phyloP scores from a whole-genome alignment of 1,284 basidiomycete species.

The Sanguinoderma infundibulare region DNA sequence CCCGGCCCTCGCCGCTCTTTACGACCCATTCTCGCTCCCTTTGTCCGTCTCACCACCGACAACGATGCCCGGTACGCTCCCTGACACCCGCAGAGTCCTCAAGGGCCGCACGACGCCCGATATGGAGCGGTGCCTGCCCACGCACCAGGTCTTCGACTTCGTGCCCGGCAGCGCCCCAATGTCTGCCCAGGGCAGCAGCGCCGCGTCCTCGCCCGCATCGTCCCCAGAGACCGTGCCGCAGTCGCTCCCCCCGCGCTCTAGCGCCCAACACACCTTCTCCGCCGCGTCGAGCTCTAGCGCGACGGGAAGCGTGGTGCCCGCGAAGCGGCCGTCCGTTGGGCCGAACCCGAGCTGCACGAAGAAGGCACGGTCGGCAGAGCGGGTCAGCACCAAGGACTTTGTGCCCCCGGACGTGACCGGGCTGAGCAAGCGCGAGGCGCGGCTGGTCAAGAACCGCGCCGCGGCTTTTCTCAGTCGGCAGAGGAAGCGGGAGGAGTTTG shows the following conservation, averaged over 20 bases:
- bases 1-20: constrained; percentile 39
- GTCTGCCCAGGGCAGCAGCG: constrained; percentile 23
- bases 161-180: constrained; percentile 12
- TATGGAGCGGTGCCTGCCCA: constrained; percentile 63
- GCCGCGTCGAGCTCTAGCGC: constrained; percentile 34
- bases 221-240: constrained; percentile 30
- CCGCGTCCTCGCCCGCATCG: constrained; percentile 31
- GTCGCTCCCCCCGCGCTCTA: constrained; percentile 37
- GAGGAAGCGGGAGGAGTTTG: constrained; percentile 91
- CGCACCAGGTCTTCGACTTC: constrained; percentile 73
- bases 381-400: constrained; percentile 81
- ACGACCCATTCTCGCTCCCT: constrained; percentile 44
- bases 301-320: constrained; percentile 26
- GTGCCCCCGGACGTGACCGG: constrained; percentile 88
- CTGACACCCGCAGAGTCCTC: constrained; percentile 48
- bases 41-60: constrained; percentile 58
- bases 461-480: constrained; percentile 90
- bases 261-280: constrained; percentile 32
- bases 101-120: constrained; percentile 55
- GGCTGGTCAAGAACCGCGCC: constrained; percentile 90
- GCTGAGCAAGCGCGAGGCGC: constrained; percentile 87
- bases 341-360: constrained; percentile 47
- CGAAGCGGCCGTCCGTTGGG: constrained; percentile 47
- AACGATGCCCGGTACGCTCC: constrained; percentile 40
- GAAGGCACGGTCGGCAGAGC: constrained; percentile 64